Conservation (phyloP, 768 basidiomycete genomes). For the Mycena sanguinolenta region DNA sequence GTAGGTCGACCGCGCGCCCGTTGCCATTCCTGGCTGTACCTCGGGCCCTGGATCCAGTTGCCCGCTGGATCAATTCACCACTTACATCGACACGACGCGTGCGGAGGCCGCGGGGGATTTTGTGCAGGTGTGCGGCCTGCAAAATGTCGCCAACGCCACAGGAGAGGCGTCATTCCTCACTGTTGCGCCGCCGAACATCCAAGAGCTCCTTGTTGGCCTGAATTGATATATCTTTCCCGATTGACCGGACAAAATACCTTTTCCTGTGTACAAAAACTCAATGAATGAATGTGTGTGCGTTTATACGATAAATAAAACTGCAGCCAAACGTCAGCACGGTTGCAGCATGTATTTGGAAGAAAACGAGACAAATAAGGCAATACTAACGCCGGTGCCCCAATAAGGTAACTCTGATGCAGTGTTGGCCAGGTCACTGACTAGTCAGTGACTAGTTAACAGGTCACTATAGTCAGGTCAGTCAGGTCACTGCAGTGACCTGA, state of each 20-base stretch:
- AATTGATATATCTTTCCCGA: slow-evolving; percentile 33
- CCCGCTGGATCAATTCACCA: slow-evolving; percentile 49
- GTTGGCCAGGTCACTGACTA: too few relatives aligned
- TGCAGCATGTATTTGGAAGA: too few relatives aligned
- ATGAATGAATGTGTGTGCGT: too few relatives aligned
- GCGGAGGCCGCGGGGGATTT: slow-evolving; percentile 51
- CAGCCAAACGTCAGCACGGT: neutral
- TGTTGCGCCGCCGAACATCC: slow-evolving; percentile 25
- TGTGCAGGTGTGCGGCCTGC: slow-evolving; percentile 51
- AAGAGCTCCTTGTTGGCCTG: slow-evolving; percentile 26
- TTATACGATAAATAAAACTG: neutral
- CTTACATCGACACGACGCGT: slow-evolving; percentile 46
- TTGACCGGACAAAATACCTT: too few relatives aligned
- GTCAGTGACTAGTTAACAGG: too few relatives aligned
- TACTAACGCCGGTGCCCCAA: neutral
- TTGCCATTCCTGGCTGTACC: slow-evolving; percentile 55
- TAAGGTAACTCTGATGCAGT: neutral
- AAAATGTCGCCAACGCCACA: slow-evolving; percentile 41
- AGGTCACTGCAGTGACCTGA: too few relatives aligned
- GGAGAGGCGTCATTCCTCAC: slow-evolving; percentile 44
- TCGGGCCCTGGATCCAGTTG: slow-evolving; percentile 57
- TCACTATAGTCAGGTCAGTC: too few relatives aligned
- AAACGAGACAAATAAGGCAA: neutral
- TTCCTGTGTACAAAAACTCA: too few relatives aligned
- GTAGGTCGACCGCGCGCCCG: slow-evolving; percentile 55